phyloP scores from a whole-genome alignment of 2,329 filamentous ascomycete genomes.

The Colletotrichum noveboracense region DNA sequence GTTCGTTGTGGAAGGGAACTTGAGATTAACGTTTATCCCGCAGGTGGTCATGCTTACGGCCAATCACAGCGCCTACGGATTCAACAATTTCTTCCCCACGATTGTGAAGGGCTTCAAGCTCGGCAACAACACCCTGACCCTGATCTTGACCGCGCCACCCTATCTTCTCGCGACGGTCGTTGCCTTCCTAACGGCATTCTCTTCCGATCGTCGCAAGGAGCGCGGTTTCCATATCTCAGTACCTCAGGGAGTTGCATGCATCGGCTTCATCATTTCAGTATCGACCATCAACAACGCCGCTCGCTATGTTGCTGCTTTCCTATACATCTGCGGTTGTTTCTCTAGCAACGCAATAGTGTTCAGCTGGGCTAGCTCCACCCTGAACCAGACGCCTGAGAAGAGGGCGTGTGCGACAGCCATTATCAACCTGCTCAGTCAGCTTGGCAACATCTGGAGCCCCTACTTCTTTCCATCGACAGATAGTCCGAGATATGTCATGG shows the following conservation, averaged over 20 bases:
- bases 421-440: constrained; percentile 39
- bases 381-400: constrained; percentile 41
- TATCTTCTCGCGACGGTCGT: constrained; percentile 25
- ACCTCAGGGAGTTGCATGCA: constrained; percentile 46
- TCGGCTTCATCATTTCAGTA: constrained; percentile 64
- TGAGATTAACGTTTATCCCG: fast-evolving
- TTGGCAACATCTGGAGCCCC: constrained; percentile 42
- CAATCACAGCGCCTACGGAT: constrained; percentile 27
- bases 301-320: constrained; percentile 46
- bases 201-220: constrained; percentile 21
- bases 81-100: constrained; percentile 28
- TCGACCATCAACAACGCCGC: constrained; percentile 57
- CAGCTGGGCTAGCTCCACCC: constrained; percentile 36
- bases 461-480: constrained; percentile 39
- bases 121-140: constrained; percentile 31
- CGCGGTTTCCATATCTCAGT: constrained; percentile 25
- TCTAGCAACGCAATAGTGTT: constrained; percentile 35
- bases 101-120: constrained; percentile 36
- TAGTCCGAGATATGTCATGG: constrained; percentile 31
- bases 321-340: constrained; percentile 30
- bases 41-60: constrained; percentile 23
- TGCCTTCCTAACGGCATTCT: constrained; percentile 17
- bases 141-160: constrained; percentile 32
- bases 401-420: constrained; percentile 37
- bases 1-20: background rate